Base-by-base conservation (phyloP, 805 yeast species). In the Yarrowia phangngaensis region DNA sequence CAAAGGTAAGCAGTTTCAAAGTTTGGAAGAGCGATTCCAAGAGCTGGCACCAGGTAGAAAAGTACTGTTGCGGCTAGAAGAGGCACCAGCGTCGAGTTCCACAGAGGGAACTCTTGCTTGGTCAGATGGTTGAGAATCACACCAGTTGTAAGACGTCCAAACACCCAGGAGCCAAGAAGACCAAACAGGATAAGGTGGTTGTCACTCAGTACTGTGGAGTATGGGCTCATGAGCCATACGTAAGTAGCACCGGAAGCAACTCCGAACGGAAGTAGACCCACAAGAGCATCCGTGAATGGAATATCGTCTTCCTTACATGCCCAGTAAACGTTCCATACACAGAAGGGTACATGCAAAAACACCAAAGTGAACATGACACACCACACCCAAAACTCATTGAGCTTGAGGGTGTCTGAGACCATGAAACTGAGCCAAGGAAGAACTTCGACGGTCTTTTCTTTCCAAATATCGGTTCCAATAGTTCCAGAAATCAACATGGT, bases 61-160 rank as follows among this genome's bases (percentile, higher is more conserved):
- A 66, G 40, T 6, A 69, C 14, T 4, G 69, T 57, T 6, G 70
- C 73, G 5, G 56, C 36, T 20, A 58, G 48, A 15, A 67, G 55
- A 8, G 70, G 64, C 12, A 78, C 68, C 72, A 79, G 73, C 4
- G 95, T 84, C 22, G 84, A 71, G 43, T 86, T 84, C 55, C 75
- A 58, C 61, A 70, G 68, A 26, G 98, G 98, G 72, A 84, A 90
- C 11, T 69, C 66, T 63, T 87, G 95, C 47, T 76, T 68, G 8
- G 97, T 88, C 58, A 90, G 75, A 64, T 92, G 97, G 9, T 86
- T 87, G 54, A 85, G 72, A 60, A 90, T 92, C 27, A 69, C 62
- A 22, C 69, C 59, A 4, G 73, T 68, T 4, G 72, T 63, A 52
- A 88, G 82, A 60, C 97, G 76, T 4, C 97, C 97, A 50, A 90